Base-by-base conservation (phyloP, 441 rosid genomes). In the Geranium incanum region DNA sequence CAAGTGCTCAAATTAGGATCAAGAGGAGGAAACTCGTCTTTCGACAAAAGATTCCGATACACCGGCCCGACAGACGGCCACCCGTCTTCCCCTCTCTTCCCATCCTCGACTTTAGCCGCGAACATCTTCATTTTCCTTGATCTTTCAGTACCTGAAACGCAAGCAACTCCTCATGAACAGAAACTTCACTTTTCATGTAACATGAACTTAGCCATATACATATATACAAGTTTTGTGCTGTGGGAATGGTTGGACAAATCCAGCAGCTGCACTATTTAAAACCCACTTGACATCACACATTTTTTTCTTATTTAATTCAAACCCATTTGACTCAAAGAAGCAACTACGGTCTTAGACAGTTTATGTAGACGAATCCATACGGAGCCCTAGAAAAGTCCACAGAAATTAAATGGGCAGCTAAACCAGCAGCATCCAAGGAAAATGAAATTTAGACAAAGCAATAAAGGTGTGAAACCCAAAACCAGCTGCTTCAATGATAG, bases 51-150 rank as follows among this genome's bases (percentile, higher is more conserved):
- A 84, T 86, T 90, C 16, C 99, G 92, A 62, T 86, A 90, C 23
- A 92, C 84, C n/a, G 99, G 97, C 62, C 97, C 99, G 68, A 90
- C 84, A 0, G 99, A 84, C 15, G 85, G 92, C 77, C 83, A 84
- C 69, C 97, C 97, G 64, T 89, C 84, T 69, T 50, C 69, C 19
- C 95, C 99, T 79, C 85, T 86, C 59, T 72, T 87, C 36, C 95
- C 99, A 41, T 89, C 95, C 81, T 84, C 92, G 19, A 92, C 96
- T 76, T 87, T 72, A 68, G 78, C 94, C 6, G 95, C 78, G 72
- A 95, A 95, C 64, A 72, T 41, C 92, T 86, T 86, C 96, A 90
- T 86, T 65, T 6, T 9, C 5, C 48, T 19, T 19, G 19, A 2
- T 16, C 28, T 59, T 18, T 52, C 19, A 52, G 21, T 3, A 52